A percentile compares a stretch with the other conserved stretches of the same genome.
Evolutionary conservation across 1,139 yeast species (phyloP).

Genomic region (Diutina sp.): DNA sequence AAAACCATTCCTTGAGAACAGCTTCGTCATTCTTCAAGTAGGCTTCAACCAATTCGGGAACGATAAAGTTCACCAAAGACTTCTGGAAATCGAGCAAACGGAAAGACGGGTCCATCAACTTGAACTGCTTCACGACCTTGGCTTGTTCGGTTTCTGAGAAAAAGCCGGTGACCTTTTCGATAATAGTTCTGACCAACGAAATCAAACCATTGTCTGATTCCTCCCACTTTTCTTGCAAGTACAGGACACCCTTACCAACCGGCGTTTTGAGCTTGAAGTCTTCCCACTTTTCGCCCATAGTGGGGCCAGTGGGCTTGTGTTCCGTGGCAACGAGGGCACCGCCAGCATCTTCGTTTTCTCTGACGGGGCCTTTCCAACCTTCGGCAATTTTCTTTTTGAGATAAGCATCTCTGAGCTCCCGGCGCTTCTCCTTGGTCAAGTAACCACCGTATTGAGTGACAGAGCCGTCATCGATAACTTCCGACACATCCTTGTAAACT

Average conservation of each 20-base stretch:
- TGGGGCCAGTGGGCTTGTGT: conserved; percentile 60
- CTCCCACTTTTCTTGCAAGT: conserved; percentile 68
- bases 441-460: conserved; percentile 88
- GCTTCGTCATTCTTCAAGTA: conserved; percentile 85
- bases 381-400: conserved; percentile 26
- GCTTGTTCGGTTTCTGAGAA: conserved; percentile 97
- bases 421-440: conserved; percentile 75
- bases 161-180: conserved; percentile 73
- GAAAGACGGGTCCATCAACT: conserved; percentile 83
- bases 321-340: conserved; percentile 73
- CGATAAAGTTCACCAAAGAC: conserved; percentile 81
- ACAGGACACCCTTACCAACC: conserved; percentile 52
- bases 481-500: conserved; percentile 78
- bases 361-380: conserved; percentile 31
- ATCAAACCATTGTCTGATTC: conserved; percentile 92
- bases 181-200: conserved; percentile 64
- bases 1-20: conserved; percentile 79
- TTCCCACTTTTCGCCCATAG: conserved; percentile 57
- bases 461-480: conserved; percentile 86
- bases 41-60: conserved; percentile 94
- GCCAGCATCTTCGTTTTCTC: conserved; percentile 81
- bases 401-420: conserved; percentile 58
- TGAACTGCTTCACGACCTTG: conserved; percentile 74
- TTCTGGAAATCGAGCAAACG: conserved; percentile 67
- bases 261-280: conserved; percentile 56